phyloP scores from a whole-genome alignment of 768 basidiomycete species.

The Lactifluus subvellereus region DNA sequence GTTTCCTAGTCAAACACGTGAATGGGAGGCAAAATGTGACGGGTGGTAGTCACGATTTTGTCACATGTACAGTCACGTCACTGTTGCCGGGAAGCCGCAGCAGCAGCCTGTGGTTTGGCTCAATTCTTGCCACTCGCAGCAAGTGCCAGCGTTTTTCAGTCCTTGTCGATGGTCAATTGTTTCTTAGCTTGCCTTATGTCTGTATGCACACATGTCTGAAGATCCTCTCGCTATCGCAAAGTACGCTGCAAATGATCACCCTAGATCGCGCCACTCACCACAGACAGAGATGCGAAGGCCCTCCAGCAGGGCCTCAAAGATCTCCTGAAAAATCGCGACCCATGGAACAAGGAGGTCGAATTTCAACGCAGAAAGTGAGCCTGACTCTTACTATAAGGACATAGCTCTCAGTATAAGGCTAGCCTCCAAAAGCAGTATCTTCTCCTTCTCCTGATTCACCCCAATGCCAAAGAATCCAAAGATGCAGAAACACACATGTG shows the following conservation, averaged over 20 bases:
- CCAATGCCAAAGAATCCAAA: constrained; percentile 65
- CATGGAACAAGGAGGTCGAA: constrained; percentile 84
- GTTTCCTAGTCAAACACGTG: too few relatives aligned
- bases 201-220: constrained; percentile 35
- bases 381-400: constrained; percentile 2
- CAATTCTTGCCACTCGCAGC: not conserved
- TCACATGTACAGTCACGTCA: not conserved
- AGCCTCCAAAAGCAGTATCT: constrained; percentile 71
- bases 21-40: too few relatives aligned
- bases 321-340: constrained; percentile 62
- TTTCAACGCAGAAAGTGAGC: constrained; percentile 81
- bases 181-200: constrained; percentile 15
- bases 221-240: constrained; percentile 36
- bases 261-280: constrained; percentile 19
- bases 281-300: constrained; percentile 67
- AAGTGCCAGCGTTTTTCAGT: not conserved
- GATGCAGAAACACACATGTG: constrained; percentile 81
- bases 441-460: constrained; percentile 59
- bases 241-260: constrained; percentile 25
- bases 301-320: constrained; percentile 73
- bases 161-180: constrained; percentile 2
- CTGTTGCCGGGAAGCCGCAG: not conserved
- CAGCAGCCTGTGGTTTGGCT: not conserved
- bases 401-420: constrained; percentile 20
- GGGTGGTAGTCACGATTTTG: too few relatives aligned